Evolutionary conservation across 768 basidiomycete species (phyloP).

Genomic region (Lactarius quietus): DNA sequence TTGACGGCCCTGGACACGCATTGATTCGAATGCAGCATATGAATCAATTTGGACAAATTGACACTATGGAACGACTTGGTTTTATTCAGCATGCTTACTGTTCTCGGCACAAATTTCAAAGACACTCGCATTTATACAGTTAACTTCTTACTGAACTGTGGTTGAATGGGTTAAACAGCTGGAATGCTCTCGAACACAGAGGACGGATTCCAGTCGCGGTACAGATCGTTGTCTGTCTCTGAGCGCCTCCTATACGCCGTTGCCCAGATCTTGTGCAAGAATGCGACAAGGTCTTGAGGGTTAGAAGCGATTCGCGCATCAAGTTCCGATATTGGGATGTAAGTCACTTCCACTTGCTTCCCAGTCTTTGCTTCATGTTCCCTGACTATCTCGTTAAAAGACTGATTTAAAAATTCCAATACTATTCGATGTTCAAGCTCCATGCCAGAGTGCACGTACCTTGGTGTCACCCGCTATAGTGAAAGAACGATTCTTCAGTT

Average conservation of each 20-base stretch:
- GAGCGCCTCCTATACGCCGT: not conserved
- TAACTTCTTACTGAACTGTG: too few species aligned
- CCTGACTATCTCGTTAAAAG: conserved; percentile 25
- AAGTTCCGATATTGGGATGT: conserved; percentile 15
- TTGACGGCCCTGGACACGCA: too few species aligned
- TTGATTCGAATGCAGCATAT: too few species aligned
- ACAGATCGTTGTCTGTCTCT: too few species aligned
- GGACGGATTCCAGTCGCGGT: too few species aligned
- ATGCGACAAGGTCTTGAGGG: conserved; percentile 1
- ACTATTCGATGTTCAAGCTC: not conserved
- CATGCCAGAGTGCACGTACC: not conserved
- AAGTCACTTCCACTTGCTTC: conserved; percentile 25
- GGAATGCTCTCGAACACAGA: too few species aligned
- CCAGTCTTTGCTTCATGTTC: conserved; percentile 23
- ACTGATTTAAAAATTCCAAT: not conserved
- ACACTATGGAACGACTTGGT: too few species aligned
- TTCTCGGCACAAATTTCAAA: too few species aligned
- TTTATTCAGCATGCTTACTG: too few species aligned
- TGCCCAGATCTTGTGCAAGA: conserved; percentile 16
- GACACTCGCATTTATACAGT: too few species aligned
- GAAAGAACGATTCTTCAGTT: conserved; percentile 19
- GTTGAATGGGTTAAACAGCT: too few species aligned
- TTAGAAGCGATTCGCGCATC: conserved; percentile 19
- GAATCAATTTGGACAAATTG: too few species aligned
- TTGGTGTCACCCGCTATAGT: conserved; percentile 16